phyloP scores from a whole-genome alignment of 805 yeast genomes.

The Metschnikowia sp. region DNA sequence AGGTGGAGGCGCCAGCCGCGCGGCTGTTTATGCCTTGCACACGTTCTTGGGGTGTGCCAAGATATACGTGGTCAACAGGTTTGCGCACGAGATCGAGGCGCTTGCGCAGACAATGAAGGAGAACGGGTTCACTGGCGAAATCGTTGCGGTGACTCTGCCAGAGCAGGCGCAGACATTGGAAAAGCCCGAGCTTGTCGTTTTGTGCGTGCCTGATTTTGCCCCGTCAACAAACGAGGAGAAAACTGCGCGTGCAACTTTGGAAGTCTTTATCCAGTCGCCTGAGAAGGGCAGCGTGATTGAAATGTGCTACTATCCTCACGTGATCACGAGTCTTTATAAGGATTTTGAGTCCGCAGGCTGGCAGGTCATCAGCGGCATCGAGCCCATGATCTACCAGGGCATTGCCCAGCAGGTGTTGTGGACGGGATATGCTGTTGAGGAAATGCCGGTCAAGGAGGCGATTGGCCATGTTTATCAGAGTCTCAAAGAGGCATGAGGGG shows the following conservation, averaged over 20 bases:
- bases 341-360: slow-evolving; percentile 24
- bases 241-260: slow-evolving; percentile 23
- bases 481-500: not conserved
- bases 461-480: slow-evolving; percentile 17
- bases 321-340: slow-evolving; percentile 22
- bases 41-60: slow-evolving; percentile 23
- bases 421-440: slow-evolving; percentile 26
- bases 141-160: slow-evolving; percentile 23
- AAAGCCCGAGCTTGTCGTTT: slow-evolving; percentile 24
- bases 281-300: slow-evolving; percentile 28
- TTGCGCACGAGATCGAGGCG: slow-evolving; percentile 23
- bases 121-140: slow-evolving; percentile 24
- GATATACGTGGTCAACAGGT: slow-evolving; percentile 30
- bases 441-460: slow-evolving; percentile 24
- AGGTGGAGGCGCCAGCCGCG: slow-evolving; percentile 35
- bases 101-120: slow-evolving; percentile 18
- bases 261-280: slow-evolving; percentile 22
- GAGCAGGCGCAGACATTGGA: slow-evolving; percentile 20
- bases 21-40: slow-evolving; percentile 29
- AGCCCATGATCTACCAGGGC: slow-evolving; percentile 33
- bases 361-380: slow-evolving; percentile 29
- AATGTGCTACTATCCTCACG: slow-evolving; percentile 34
- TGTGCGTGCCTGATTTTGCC: slow-evolving; percentile 29
- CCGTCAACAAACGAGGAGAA: slow-evolving; percentile 23
- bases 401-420: slow-evolving; percentile 30